phyloP scores from a whole-genome alignment of 345 rosid species.

The Populus pruinosa region DNA sequence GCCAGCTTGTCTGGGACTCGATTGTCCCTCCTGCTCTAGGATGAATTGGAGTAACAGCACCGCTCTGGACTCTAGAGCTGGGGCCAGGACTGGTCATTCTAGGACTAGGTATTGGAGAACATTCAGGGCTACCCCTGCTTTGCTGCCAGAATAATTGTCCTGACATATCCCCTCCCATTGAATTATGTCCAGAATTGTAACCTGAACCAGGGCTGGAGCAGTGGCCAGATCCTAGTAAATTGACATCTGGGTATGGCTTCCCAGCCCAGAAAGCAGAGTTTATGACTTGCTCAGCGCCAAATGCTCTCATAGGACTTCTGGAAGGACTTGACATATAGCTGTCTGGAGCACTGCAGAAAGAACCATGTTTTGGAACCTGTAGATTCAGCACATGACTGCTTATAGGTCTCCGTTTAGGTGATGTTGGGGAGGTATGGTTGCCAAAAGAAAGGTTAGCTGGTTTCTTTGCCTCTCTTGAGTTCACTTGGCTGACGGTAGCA shows the following conservation, averaged over 20 bases:
- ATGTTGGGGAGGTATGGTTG: conserved; percentile 52
- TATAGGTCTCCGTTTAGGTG: conserved; percentile 60
- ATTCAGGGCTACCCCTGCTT: conserved; percentile 93
- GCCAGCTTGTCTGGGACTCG: conserved; percentile 68
- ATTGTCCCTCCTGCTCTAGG: conserved; percentile 78
- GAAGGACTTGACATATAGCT: conserved; percentile 99
- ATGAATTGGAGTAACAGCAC: conserved; percentile 96
- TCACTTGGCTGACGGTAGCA: conserved; percentile 34
- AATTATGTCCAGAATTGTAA: conserved; percentile 89
- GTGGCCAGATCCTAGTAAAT: conserved; percentile 84
- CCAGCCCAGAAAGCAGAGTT: conserved; percentile 67
- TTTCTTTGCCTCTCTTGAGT: conserved; percentile 57
- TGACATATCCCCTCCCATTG: conserved; percentile 90
- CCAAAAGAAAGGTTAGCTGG: conserved; percentile 46
- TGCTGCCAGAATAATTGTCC: conserved; percentile 90
- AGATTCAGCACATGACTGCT: conserved; percentile 57
- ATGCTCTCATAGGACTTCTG: conserved; percentile 84
- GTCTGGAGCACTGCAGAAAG: conserved; percentile 78
- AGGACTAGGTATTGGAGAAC: conserved; percentile 92
- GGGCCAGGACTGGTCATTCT: conserved; percentile 98
- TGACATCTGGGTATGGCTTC: conserved; percentile 62
- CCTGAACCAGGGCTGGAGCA: conserved; percentile 99
- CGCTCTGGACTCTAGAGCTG: conserved; percentile 93
- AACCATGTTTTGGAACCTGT: conserved; percentile 64
- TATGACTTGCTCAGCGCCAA: conserved; percentile 59